These are phyloP conservation scores for Trichoderma harzianum DNA, from an alignment of 2,329 filamentous ascomycete genomes.

Conservation along the genomic window DNA sequence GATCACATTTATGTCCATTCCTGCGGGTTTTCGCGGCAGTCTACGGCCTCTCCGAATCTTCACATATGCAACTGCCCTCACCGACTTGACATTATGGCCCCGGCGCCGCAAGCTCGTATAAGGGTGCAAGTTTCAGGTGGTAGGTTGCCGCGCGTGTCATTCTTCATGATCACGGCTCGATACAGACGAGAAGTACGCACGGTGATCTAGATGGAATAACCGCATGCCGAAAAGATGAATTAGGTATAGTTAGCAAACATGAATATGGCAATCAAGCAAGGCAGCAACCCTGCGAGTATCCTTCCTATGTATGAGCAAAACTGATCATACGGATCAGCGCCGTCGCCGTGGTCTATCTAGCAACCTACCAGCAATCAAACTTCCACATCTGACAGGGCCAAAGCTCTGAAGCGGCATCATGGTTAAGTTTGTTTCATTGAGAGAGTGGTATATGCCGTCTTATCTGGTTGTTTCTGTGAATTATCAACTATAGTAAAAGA, in stretches of 20 bases:
- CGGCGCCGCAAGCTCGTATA: neutral
- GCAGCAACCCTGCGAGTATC: neutral
- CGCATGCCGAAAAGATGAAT: neutral
- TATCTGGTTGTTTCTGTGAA: neutral
- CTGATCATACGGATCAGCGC: neutral
- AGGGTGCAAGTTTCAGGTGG: neutral
- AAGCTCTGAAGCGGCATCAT: neutral
- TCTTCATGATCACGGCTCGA: neutral
- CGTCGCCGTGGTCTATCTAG: neutral
- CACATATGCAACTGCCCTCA: neutral
- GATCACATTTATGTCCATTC: neutral
- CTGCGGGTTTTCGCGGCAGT: neutral
- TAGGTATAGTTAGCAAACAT: neutral
- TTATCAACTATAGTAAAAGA: neutral
- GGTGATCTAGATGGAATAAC: neutral
- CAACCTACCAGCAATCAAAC: neutral
- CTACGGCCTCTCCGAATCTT: neutral
- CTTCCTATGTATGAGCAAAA: neutral
- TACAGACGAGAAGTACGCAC: neutral
- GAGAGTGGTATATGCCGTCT: neutral
- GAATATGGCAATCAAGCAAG: neutral
- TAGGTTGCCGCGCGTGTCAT: neutral
- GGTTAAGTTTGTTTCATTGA: neutral
- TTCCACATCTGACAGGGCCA: neutral
- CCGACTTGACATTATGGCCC: neutral